phyloP scores from a whole-genome alignment of 2,329 filamentous ascomycete species.

The Arthrinium puccinioides region DNA sequence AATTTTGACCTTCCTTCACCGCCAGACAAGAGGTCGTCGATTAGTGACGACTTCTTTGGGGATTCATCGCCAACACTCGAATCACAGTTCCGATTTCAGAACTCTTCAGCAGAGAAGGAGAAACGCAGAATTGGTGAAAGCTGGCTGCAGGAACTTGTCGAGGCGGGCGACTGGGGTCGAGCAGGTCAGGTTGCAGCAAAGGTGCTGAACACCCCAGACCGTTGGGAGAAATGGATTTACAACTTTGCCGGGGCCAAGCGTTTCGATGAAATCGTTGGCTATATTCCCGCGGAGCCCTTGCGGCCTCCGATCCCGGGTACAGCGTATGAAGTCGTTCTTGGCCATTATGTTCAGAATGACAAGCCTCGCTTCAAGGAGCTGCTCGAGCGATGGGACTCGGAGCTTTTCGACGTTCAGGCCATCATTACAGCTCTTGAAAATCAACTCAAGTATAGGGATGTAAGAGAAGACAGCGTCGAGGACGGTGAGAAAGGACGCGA shows the following conservation, averaged over 20 bases:
- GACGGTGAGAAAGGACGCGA: conserved; percentile 67
- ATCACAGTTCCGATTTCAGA: conserved; percentile 47
- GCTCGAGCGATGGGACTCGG: conserved; percentile 75
- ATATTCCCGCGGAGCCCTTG: conserved; percentile 72
- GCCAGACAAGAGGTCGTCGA: conserved; percentile 30
- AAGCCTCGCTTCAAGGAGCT: conserved; percentile 69
- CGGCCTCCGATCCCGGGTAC: conserved; percentile 71
- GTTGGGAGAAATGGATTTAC: conserved; percentile 97
- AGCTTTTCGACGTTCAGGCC: conserved; percentile 72
- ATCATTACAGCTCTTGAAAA: conserved; percentile 75
- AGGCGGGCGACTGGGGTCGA: conserved; percentile 63
- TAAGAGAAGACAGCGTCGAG: conserved; percentile 69
- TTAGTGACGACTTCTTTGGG: conserved; percentile 64
- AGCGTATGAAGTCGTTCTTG: conserved; percentile 83
- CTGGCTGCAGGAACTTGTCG: conserved; percentile 83
- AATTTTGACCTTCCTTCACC: conserved; percentile 32
- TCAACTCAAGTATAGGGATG: conserved; percentile 69
- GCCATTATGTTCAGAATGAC: conserved; percentile 78
- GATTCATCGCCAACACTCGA: conserved; percentile 59
- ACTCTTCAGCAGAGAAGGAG: conserved; percentile 71
- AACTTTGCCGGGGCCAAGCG: conserved; percentile 79
- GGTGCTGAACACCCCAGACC: conserved; percentile 68
- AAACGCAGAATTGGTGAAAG: conserved; percentile 87
- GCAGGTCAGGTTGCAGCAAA: conserved; percentile 78
- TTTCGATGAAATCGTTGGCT: conserved; percentile 82